Conservation (phyloP, 2,329 filamentous ascomycete species). For the Lasiodiplodia sp. region DNA sequence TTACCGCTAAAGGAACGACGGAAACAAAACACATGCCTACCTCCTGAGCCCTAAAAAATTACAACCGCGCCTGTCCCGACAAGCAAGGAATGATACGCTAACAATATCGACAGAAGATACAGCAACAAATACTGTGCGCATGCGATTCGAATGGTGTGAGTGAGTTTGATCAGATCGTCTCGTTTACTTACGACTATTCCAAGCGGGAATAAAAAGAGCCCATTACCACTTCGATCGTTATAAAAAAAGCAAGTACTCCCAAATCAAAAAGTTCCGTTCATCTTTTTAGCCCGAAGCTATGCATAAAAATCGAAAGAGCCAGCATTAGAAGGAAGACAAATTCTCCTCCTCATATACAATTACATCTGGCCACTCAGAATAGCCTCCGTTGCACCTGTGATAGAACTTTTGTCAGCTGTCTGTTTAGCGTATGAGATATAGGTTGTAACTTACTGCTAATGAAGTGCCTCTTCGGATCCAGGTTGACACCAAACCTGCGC, state of each 20-base stretch:
- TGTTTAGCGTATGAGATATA: too few relatives aligned
- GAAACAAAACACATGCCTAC: neutral
- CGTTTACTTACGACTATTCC: conserved; percentile 10
- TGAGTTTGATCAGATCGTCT: conserved; percentile 17
- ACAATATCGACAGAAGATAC: conserved; percentile 13
- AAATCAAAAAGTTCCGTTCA: neutral
- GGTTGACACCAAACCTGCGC: conserved; percentile 79
- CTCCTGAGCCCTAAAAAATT: neutral
- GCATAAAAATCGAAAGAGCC: conserved; percentile 6
- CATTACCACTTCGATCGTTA: conserved; percentile 14
- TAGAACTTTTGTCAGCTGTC: neutral
- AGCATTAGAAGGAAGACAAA: conserved; percentile 7
- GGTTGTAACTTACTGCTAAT: conserved; percentile 60
- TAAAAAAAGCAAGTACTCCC: neutral
- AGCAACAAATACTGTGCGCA: neutral
- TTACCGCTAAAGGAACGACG: neutral
- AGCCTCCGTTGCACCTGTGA: conserved; percentile 46
- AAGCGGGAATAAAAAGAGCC: neutral
- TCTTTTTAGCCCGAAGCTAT: conserved; percentile 9
- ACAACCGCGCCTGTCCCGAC: neutral
- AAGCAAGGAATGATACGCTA: conserved; percentile 5
- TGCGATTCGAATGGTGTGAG: neutral
- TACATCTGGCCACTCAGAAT: conserved; percentile 51
- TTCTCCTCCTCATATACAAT: conserved; percentile 1
- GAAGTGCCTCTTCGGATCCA: conserved; percentile 89